Evolutionary conservation across 2,329 filamentous ascomycete species (phyloP).

Genomic region (Daldinia sp.): DNA sequence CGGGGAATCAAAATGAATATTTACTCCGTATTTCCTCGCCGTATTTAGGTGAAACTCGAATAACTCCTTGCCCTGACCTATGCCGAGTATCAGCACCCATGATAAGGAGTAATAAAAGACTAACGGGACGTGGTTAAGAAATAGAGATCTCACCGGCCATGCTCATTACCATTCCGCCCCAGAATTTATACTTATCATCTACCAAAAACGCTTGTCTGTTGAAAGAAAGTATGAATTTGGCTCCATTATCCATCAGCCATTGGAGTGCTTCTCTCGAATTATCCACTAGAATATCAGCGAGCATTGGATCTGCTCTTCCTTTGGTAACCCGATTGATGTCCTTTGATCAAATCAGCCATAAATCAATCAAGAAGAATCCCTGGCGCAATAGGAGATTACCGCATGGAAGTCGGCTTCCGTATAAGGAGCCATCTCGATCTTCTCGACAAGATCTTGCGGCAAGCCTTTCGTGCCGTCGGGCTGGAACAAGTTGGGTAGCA

Average conservation of each 20-base stretch:
- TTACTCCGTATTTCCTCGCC: conserved; percentile 36
- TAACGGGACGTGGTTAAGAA: no score
- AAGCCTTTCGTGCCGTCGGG: conserved; percentile 57
- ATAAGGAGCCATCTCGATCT: conserved; percentile 71
- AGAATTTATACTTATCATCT: conserved; percentile 72
- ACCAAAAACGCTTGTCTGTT: conserved; percentile 75
- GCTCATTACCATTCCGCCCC: conserved; percentile 71
- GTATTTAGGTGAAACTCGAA: conserved; percentile 45
- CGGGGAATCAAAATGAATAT: conserved; percentile 35
- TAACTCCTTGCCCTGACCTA: conserved; percentile 45
- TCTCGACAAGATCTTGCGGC: conserved; percentile 52
- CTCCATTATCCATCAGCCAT: conserved; percentile 67
- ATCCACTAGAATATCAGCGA: conserved; percentile 63
- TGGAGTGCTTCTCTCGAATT: conserved; percentile 64
- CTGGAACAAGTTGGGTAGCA: conserved; percentile 73
- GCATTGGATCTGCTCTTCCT: conserved; percentile 63
- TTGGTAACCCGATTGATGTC: conserved; percentile 70
- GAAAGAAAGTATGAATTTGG: conserved; percentile 71
- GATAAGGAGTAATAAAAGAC: no score
- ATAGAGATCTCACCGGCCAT: conserved; percentile 56
- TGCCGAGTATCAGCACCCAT: not conserved
- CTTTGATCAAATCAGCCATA: conserved; percentile 28
- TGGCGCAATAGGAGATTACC: conserved; percentile 18
- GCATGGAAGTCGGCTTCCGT: conserved; percentile 63
- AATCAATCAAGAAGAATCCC: not conserved